These are phyloP conservation scores for Aspergillus sp. DNA, from an alignment of 2,329 filamentous ascomycete genomes.

Conservation along the genomic window DNA sequence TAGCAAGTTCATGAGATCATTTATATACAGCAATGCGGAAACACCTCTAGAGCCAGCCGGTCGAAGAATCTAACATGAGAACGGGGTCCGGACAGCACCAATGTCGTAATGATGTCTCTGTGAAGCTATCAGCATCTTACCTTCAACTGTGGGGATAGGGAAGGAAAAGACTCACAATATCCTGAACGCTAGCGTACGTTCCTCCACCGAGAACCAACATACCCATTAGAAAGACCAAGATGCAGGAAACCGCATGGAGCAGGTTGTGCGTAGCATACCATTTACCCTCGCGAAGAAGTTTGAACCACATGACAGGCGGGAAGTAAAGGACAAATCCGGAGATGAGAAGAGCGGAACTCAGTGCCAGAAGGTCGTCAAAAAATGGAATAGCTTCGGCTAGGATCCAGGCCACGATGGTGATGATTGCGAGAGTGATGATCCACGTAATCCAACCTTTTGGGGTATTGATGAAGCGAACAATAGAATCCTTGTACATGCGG, in stretches of 20 bases:
- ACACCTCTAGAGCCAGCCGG: background rate
- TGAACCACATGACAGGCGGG: slow-evolving; percentile 42
- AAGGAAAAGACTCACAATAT: background rate
- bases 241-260: background rate
- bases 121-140: background rate
- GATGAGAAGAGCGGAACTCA: slow-evolving; percentile 67
- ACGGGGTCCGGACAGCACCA: background rate
- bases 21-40: too few relatives aligned
- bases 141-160: background rate
- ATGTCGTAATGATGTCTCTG: background rate
- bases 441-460: background rate
- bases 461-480: background rate
- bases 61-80: background rate
- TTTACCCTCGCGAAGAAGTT: slow-evolving; percentile 19
- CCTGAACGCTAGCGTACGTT: background rate
- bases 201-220: background rate
- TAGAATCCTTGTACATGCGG: background rate
- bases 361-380: slow-evolving; percentile 18
- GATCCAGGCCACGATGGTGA: background rate
- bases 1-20: too few relatives aligned
- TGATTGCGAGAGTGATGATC: background rate
- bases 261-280: slow-evolving; percentile 39
- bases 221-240: background rate
- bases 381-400: background rate
- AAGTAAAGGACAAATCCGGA: slow-evolving; percentile 82